phyloP scores from a whole-genome alignment of 2,329 filamentous ascomycete genomes.

The Trichoderma gracile region DNA sequence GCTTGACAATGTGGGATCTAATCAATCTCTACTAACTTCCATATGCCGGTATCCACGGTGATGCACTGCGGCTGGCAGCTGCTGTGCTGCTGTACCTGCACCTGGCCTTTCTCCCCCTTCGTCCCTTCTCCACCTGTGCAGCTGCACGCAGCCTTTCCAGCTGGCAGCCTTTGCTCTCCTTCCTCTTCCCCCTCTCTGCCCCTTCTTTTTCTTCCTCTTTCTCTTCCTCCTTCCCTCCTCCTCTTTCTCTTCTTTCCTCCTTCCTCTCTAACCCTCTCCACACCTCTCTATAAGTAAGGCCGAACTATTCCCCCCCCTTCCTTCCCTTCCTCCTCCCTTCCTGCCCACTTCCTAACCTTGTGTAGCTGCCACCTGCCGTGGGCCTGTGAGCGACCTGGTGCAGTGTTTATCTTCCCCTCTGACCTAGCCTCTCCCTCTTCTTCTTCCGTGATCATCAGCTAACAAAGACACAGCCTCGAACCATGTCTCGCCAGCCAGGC shows the following conservation, averaged over 20 bases:
- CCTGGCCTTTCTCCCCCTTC: neutral
- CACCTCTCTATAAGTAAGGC: neutral
- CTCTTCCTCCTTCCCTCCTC: neutral
- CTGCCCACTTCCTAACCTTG: too few relatives aligned
- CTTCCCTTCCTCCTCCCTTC: too few relatives aligned
- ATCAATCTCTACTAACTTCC: too few relatives aligned
- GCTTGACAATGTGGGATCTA: too few relatives aligned
- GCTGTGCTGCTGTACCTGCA: too few relatives aligned
- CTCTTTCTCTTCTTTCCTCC: neutral
- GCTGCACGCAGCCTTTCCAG: constrained; percentile 16
- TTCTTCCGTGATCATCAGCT: too few relatives aligned
- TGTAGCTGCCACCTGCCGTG: too few relatives aligned
- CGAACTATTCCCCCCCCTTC: neutral
- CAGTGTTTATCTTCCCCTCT: too few relatives aligned
- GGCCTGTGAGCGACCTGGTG: too few relatives aligned
- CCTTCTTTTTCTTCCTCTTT: neutral
- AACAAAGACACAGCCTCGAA: too few relatives aligned
- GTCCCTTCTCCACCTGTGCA: neutral
- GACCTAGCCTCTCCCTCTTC: too few relatives aligned
- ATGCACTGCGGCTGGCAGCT: neutral
- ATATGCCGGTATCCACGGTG: too few relatives aligned
- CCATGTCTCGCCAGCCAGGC: constrained; percentile 26
- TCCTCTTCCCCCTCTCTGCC: neutral
- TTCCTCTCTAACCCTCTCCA: neutral
- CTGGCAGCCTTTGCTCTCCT: neutral